phyloP scores from a whole-genome alignment of 2,329 filamentous ascomycete species.

The Shiraia sp. region DNA sequence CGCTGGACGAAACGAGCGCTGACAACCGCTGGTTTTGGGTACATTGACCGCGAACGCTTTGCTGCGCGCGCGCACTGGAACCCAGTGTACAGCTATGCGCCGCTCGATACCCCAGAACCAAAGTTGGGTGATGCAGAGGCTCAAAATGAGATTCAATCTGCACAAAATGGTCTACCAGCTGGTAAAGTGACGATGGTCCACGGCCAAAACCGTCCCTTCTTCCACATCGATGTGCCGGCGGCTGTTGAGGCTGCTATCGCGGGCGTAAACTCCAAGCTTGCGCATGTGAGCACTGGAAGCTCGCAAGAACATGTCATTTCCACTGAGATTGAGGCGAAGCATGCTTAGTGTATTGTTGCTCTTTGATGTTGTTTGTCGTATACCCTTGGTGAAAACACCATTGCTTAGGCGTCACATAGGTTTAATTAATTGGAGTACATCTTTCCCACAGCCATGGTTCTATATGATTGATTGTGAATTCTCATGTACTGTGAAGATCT shows the following conservation, averaged over 20 bases:
- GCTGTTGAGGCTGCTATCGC: constrained; percentile 85
- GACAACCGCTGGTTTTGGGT: constrained; percentile 84
- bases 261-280: constrained; percentile 63
- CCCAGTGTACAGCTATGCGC: constrained; percentile 92
- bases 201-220: constrained; percentile 86
- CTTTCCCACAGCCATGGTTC: too few species aligned
- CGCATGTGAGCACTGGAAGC: constrained; percentile 21
- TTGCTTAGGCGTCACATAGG: not conserved
- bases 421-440: not conserved
- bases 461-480: too few species aligned
- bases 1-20: constrained; percentile 91
- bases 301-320: constrained; percentile 12
- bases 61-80: constrained; percentile 68
- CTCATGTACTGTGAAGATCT: too few species aligned
- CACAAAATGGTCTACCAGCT: constrained; percentile 20
- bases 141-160: constrained; percentile 25
- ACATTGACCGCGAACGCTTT: constrained; percentile 57
- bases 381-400: constrained; percentile 3
- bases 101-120: constrained; percentile 72
- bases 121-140: constrained; percentile 57
- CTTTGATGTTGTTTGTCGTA: not conserved
- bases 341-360: constrained; percentile 7
- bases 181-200: constrained; percentile 69
- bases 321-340: constrained; percentile 17
- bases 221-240: constrained; percentile 90